A percentile compares a stretch with the other conserved stretches of the same genome.
Conservation (phyloP, 2,329 filamentous ascomycete genomes). For the Penicillium sp. region DNA sequence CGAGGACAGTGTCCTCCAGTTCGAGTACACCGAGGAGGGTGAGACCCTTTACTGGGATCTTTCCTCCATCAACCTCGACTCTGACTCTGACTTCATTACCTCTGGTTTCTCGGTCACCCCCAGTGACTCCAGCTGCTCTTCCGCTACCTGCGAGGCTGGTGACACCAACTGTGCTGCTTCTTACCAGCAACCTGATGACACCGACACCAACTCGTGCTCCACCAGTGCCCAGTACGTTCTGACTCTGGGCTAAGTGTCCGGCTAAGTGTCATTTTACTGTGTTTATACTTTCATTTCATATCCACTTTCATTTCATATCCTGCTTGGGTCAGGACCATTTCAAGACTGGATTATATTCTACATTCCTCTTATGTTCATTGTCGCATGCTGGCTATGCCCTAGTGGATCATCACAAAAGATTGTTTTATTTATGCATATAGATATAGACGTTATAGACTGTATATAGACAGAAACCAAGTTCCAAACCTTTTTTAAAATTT, state of each 20-base stretch:
- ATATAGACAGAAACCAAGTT: neutral
- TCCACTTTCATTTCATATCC: neutral
- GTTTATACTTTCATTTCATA: neutral
- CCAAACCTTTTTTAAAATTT: neutral
- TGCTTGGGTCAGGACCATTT: neutral
- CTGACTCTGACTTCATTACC: slow-evolving; percentile 32
- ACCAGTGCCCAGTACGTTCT: slow-evolving; percentile 27
- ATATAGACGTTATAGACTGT: neutral
- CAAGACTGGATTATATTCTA: neutral
- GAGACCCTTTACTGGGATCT: slow-evolving; percentile 40
- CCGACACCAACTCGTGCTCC: slow-evolving; percentile 35
- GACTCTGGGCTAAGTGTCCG: slow-evolving; percentile 31
- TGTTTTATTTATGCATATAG: neutral
- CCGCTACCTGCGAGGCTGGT: slow-evolving; percentile 32
- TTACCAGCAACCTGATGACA: slow-evolving; percentile 38
- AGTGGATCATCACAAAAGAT: neutral
- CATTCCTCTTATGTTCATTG: neutral
- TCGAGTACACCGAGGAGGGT: slow-evolving; percentile 35
- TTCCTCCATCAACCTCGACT: slow-evolving; percentile 36
- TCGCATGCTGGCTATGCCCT: slow-evolving; percentile 1
- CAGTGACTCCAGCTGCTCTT: slow-evolving; percentile 29
- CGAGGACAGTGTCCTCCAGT: slow-evolving; percentile 21
- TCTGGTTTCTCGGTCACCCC: slow-evolving; percentile 32
- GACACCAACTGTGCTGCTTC: slow-evolving; percentile 32
- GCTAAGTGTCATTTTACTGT: slow-evolving; percentile 16